phyloP scores from a whole-genome alignment of 2,329 filamentous ascomycete species.

The Cytospora mali region DNA sequence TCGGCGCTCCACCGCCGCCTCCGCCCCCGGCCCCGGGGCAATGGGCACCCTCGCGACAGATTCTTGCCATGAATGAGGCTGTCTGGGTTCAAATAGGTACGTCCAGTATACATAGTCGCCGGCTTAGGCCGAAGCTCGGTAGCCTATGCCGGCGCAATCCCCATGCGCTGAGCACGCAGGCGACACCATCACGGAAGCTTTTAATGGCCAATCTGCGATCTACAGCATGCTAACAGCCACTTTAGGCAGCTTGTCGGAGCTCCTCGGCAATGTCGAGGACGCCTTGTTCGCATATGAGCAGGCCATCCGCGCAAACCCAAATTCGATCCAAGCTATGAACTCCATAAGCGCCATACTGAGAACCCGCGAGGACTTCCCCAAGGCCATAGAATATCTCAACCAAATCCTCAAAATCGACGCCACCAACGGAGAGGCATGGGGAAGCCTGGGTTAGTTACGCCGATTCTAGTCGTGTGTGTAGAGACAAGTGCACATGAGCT shows the following conservation, averaged over 20 bases:
- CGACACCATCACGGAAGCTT: background rate
- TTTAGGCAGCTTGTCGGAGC: slow-evolving; percentile 80
- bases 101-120: slow-evolving; percentile 36
- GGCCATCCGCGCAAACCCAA: slow-evolving; percentile 82
- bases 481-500: slow-evolving; percentile 28
- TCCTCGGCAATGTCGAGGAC: slow-evolving; percentile 85
- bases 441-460: slow-evolving; percentile 70
- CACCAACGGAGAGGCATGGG: slow-evolving; percentile 94
- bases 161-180: background rate
- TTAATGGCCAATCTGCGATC: slow-evolving; percentile 28
- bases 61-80: slow-evolving; percentile 78
- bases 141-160: background rate
- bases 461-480: slow-evolving; percentile 34
- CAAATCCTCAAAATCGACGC: slow-evolving; percentile 87
- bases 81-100: slow-evolving; percentile 93
- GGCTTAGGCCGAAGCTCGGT: slow-evolving; percentile 2
- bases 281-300: slow-evolving; percentile 90
- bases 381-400: slow-evolving; percentile 90
- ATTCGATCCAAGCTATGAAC: slow-evolving; percentile 90
- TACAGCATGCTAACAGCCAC: slow-evolving; percentile 36
- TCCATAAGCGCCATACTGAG: slow-evolving; percentile 90
- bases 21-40: slow-evolving; percentile 55
- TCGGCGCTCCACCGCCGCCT: slow-evolving; percentile 63
- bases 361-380: slow-evolving; percentile 89
- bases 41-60: slow-evolving; percentile 71